Evolutionary conservation across 2,329 filamentous ascomycete genomes (phyloP), one percentile per base, ranked within the genome.

Genomic region (Aspergillus luchuensis): DNA sequence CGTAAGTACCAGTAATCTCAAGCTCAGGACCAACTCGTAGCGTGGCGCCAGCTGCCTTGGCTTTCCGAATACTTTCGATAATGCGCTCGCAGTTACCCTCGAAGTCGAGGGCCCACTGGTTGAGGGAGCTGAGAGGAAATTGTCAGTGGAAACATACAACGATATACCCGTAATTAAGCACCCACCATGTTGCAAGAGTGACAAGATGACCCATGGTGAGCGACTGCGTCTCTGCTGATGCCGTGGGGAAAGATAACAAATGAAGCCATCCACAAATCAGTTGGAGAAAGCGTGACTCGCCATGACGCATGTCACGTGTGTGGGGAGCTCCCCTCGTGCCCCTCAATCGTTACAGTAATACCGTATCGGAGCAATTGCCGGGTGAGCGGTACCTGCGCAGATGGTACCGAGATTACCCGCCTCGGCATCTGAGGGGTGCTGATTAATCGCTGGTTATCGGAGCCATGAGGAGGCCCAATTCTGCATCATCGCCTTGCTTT

Each of bases 11-110:
- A n/a, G 79, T 80, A 53, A 84, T 81, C 66, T 83, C 81, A 5
- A 84, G 76, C 71, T 78, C 85, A 2, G 82, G 85, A 3, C 85
- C 85, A 2, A 84, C 82, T 55, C 88, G 81, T n/a, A 90, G 74
- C 8, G 80, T 84, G n/a, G 88, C 87, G 25, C 86, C 85, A 3
- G 80, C 79, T 50, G 77, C 78, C 73, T 90, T 90, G 17, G 88
- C 87, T 58, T 77, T 66, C 38, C 76, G 79, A 66, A 90, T 87
- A 58, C 84, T 87, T 71, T 89, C 80, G 17, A 87, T 81, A 64
- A 91, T 90, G 17, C 89, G 80, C 52, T 82, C 80, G 2, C 80
- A 74, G 69, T 91, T 91, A 39, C 87, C 87, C 63, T 84, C 79
- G 66, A 85, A 89, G 69, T 89, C 87, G 7, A 89, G 79, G 56